Evolutionary conservation across 2,329 filamentous ascomycete species (phyloP), one percentile per base, ranked within the genome.

Genomic region (Remersonia thermophila): DNA sequence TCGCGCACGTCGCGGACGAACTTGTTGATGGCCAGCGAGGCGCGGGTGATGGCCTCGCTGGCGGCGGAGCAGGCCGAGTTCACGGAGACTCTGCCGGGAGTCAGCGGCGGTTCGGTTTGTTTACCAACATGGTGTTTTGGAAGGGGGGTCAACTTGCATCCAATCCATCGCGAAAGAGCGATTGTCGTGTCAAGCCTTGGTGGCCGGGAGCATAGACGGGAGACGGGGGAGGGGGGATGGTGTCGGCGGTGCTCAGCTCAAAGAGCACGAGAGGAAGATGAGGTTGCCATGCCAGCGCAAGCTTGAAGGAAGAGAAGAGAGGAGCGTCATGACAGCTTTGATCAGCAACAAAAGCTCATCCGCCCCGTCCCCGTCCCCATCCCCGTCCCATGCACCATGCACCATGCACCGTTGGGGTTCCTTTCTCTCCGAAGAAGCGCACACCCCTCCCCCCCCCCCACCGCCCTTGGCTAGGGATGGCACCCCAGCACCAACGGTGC

Each of bases 1-100:
- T 62, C 60, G 27, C 59, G 59, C 1, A 64, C 56, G 13, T 61
- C 53, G 26, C 59, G 58, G 7, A 62, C 57, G 36, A 63, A 63
- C 27, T 41, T 39, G 39, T 51, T 50, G 16, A 63, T 46, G 23
- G 51, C 42, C 8, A 45, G 37, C 15, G 55, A 50, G n/a, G 55
- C 54, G 28, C 54, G 52, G 20, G 52, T 46, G 30, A 62, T 55
- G 39, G 55, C 53, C 32, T 48, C 54, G 43, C 54, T 53, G 7
- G 58, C 52, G 9, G 53, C 51, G 38, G 51, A 55, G 47, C 61
- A 65, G 39, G 55, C 55, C 33, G 55, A 55, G 30, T 52, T 55
- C 27, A 62, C 58, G 35, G 57, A 53, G 46, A 30, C 26, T 25
- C 10, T n/a, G 10, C 12, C 26, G 13, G n/a, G 23, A 16, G 30